Evolutionary conservation across 2,329 filamentous ascomycete species (phyloP), one percentile per base, ranked within the genome.

Genomic region (Dactylellina cionopaga): DNA sequence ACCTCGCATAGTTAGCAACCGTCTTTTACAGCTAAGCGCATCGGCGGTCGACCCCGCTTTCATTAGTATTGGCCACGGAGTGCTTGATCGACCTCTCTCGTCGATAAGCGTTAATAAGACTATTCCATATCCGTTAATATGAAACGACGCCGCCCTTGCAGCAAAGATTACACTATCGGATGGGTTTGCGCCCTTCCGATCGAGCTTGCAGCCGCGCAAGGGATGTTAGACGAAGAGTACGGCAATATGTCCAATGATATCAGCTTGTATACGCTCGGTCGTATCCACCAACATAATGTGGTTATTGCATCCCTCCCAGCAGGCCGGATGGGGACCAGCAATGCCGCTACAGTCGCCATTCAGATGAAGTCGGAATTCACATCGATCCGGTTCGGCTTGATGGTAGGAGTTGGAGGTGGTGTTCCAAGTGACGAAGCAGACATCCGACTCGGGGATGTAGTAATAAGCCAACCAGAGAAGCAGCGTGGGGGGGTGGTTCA

Each of bases 251-350:
- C 52, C 22, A 17, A 75, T 41, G 76, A 78, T 47, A 66, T 75
- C 22, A 80, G 79, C 54, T 56, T 76, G n/a, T 80, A 80, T 39
- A 78, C 74, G 0, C 41, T 79, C 6, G 80, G 80, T 1, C 75
- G 44, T 25, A 76, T 80, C 49, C 75, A 75, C 2, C 62, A 76
- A 10, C 79, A 80, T 44, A 79, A 79, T 15, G 76, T 79, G 13
- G 78, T 78, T 4, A 78, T 80, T 27, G 76, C 76, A 25, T 68
- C 70, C 27, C 58, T 79, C 10, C 78, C 79, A 2, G 65, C 75
- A 6, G 78, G 79, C 0, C 74, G 77, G 29, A 78, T 78, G 43
- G 79, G 79, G 2, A 77, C 56, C 15, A 59, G n/a, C n/a, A n/a
- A n/a, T n/a, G n/a, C n/a, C n/a, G n/a, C n/a, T n/a, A n/a, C n/a